A percentile compares a stretch with the other conserved stretches of the same genome.
phyloP scores from a whole-genome alignment of 2,329 filamentous ascomycete genomes.

The Bipolaris zeicola region DNA sequence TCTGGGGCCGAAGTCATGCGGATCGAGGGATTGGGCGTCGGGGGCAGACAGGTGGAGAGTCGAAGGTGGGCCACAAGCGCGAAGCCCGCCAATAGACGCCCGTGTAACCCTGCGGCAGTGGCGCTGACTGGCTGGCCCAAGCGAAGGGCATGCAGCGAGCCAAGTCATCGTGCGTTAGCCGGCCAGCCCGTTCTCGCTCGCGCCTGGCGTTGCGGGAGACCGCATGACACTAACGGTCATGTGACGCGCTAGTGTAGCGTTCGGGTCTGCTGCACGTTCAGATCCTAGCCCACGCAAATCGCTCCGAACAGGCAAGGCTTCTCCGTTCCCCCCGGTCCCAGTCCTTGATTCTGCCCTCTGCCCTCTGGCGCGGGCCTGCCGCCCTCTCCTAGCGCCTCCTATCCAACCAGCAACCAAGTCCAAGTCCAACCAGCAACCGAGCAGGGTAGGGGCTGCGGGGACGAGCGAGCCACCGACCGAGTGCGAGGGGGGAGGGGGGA shows the following conservation, averaged over 20 bases:
- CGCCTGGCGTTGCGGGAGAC: conserved; percentile 14
- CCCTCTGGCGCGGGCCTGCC: conserved; percentile 21
- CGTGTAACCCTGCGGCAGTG: conserved; percentile 21
- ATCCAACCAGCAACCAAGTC: conserved; percentile 2
- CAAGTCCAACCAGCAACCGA: neutral
- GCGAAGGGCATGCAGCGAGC: conserved; percentile 20
- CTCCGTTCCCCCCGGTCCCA: conserved; percentile 23
- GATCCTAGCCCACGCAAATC: conserved; percentile 17
- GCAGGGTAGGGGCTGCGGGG: neutral
- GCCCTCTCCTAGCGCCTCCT: conserved; percentile 27
- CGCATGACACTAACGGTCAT: conserved; percentile 30
- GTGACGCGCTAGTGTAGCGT: conserved; percentile 17
- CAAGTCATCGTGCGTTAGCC: conserved; percentile 25
- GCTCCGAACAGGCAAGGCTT: conserved; percentile 13
- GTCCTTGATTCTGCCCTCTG: conserved; percentile 17
- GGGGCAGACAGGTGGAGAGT: conserved; percentile 15
- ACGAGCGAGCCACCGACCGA: no score
- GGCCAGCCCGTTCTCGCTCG: conserved; percentile 14
- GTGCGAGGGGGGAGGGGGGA: neutral
- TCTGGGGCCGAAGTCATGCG: conserved; percentile 12
- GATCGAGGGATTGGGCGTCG: conserved; percentile 7
- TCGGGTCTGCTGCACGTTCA: conserved; percentile 6
- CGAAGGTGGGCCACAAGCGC: conserved; percentile 23
- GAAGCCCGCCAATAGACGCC: conserved; percentile 34
- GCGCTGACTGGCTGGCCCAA: conserved; percentile 25